Percentiles rank a stretch among this genome's conserved stretches.
These are phyloP conservation scores for Cavenderia fasciculata DNA, from an alignment of 78 protist genomes.

Conservation along the genomic window DNA sequence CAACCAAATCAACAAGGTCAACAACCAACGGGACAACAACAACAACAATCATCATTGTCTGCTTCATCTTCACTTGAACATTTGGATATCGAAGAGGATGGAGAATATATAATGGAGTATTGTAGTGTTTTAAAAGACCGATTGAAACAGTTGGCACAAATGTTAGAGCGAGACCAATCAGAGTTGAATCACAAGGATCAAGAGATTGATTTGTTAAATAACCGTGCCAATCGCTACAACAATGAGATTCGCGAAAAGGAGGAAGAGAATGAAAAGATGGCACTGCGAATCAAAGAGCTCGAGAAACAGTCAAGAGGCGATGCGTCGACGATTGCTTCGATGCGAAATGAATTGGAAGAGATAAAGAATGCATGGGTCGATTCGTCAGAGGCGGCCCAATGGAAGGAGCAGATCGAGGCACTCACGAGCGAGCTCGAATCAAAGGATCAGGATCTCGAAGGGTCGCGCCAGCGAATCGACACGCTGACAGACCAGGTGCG, in stretches of 20 bases:
- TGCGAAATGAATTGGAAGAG: slow-evolving; percentile 7
- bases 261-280: slow-evolving; percentile 39
- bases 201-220: slow-evolving; percentile 55
- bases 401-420: slow-evolving; percentile 52
- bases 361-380: slow-evolving; percentile 36
- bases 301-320: not conserved
- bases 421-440: slow-evolving; percentile 2
- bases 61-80: not conserved
- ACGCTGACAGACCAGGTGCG: slow-evolving; percentile 1
- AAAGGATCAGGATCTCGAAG: not conserved
- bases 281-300: not conserved
- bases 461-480: not conserved
- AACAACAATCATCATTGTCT: not conserved
- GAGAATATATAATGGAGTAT: slow-evolving; percentile 29
- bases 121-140: slow-evolving; percentile 43
- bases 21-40: not conserved
- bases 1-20: not conserved
- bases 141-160: slow-evolving; percentile 29
- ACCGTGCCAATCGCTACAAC: slow-evolving; percentile 34
- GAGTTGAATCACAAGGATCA: slow-evolving; percentile 67
- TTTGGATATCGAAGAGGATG: slow-evolving; percentile 10
- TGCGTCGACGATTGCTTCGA: not conserved
- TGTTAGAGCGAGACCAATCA: slow-evolving; percentile 31
- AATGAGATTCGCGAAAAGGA: slow-evolving; percentile 50
- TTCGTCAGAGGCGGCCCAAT: slow-evolving; percentile 19